Evolutionary conservation across 1,284 basidiomycete genomes (phyloP), one percentile per base, ranked within the genome.

Genomic region (Pyrrhoderma lamaoense): DNA sequence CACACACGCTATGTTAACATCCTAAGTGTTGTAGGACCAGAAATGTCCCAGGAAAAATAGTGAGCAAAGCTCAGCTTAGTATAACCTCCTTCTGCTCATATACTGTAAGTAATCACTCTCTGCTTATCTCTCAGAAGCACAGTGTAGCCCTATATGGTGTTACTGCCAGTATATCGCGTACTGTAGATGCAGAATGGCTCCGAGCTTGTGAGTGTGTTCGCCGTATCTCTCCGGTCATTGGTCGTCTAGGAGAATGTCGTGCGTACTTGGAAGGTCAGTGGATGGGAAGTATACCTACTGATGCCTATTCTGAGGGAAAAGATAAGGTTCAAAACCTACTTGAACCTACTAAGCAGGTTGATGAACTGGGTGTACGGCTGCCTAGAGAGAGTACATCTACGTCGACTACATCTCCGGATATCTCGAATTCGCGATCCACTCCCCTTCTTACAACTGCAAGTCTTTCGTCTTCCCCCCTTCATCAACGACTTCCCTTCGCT

Each of bases 31-130:
- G 64, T 89, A 13, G 86, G 85, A 0, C 82, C 84, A 8, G 86
- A 89, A 60, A 80, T 88, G 54, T 82, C 83, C 8, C 78, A 85
- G 60, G 82, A 85, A 61, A 88, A 85, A 72, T 78, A 82, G 86
- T 87, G 46, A 64, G 82, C 67, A 21, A 11, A 19, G 27, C 27
- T 31, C 38, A 14, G 5, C 38, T n/a, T 40, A 48, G 16, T 37
- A 23, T 14, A 16, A 5, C n/a, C 38, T 40, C 5, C 7, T 14
- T n/a, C 5, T 40, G 8, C 38, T 14, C 38, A 16, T 22, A n/a
- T 40, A 40, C 14, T 18, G 16, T 13, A 58, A 89, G 85, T 60
- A 82, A 86, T 44, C 87, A 89, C 62, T 65, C 80, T 0, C 61
- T 82, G 0, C 67, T 71, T 36, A 73, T 87, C 19, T 79, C 79